Evolutionary conservation across 129 eudicot genomes (phyloP).

Genomic region (Chrysanthemum lavandulifolium): DNA sequence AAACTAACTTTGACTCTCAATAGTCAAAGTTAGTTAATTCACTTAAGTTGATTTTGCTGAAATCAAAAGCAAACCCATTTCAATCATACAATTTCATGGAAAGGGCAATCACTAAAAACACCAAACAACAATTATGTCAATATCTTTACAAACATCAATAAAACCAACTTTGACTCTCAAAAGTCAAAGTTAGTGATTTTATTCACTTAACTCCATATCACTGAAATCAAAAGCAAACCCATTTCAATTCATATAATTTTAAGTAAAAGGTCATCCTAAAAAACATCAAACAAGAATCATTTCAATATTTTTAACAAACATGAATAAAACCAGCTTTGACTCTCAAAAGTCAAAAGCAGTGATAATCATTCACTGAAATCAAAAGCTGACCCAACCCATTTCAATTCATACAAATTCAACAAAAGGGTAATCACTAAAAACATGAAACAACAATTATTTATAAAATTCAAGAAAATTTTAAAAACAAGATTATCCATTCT

Average conservation of each 20-base stretch:
- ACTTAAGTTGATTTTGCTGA: background rate
- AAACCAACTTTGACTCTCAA: background rate
- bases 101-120: background rate
- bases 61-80: background rate
- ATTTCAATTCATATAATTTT: background rate
- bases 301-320: no score
- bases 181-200: slow-evolving; percentile 17
- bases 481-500: background rate
- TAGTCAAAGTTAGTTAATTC: slow-evolving; percentile 12
- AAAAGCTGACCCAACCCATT: slow-evolving; percentile 15
- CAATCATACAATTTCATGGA: background rate
- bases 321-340: background rate
- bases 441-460: background rate
- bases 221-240: background rate
- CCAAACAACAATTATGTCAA: no score
- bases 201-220: background rate
- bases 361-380: no score
- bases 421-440: no score
- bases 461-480: background rate
- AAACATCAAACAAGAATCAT: no score
- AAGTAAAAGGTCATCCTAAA: no score
- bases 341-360: slow-evolving; percentile 10
- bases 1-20: background rate
- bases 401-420: background rate
- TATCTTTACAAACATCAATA: no score